Base-by-base conservation (phyloP, 306 rosid species). In the Ceratonia siliqua region DNA sequence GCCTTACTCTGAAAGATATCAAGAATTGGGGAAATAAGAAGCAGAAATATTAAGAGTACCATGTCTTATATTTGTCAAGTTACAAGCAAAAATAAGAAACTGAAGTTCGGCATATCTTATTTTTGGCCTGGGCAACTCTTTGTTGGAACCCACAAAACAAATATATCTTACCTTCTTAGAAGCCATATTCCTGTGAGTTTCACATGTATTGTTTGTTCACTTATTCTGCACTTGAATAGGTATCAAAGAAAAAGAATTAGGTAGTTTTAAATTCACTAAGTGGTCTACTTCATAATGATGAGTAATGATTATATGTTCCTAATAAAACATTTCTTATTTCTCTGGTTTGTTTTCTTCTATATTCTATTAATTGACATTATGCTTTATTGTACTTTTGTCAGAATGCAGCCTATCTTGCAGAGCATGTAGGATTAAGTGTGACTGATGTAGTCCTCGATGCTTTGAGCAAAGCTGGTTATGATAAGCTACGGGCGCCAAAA, bases 391-490 rank as follows among this genome's bases (percentile, higher is more conserved):
- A 36, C 66, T 39, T 42, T 67, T 74, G 78, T 84, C 95, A 91
- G 98, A 2, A 90, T 75, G 98, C 96, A 2, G 78, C 86, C 28
- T 94, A 94, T 78, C 98, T 94, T 63, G 90, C 87, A 0, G 55
- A 62, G 81, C 17, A 81, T 3, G 74, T 69, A 76, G 57, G 62
- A 13, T 76, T 94, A 57, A 28, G 83, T 81, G 87, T 92, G 41
- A 83, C 79, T 11, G 87, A 90, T 75, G 87, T 76, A 24, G 89
- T 91, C 70, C 63, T 77, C 15, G 39, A n/a, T 49, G 76, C 82
- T 57, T 84, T 94, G 85, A 83, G 79, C 61, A 84, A 82, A 77
- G 90, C 89, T 57, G 87, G 92, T 63, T 88, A 87, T 73, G 76
- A 82, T 74, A 87, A 83, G 67, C 77, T 55, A 48, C 80, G 78